These are phyloP conservation scores for Friedmanniomyces endolithicus DNA, from an alignment of 495 filamentous ascomycete genomes.

Conservation along the genomic window DNA sequence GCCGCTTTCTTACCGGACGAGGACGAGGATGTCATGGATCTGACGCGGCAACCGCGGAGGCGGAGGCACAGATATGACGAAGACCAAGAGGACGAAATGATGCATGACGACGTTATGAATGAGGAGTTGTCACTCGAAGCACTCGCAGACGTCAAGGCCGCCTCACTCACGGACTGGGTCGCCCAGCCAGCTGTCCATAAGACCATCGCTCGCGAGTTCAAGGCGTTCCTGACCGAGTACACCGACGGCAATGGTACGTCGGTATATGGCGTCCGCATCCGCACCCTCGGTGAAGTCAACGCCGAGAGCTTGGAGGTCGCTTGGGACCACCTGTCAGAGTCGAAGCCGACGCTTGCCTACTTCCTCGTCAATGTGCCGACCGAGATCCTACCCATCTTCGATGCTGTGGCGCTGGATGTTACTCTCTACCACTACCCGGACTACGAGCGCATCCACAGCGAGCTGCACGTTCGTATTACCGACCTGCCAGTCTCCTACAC, in stretches of 20 bases:
- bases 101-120: slow-evolving; percentile 85
- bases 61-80: slow-evolving; percentile 84
- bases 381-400: slow-evolving; percentile 89
- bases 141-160: slow-evolving; percentile 83
- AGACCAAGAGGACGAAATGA: slow-evolving; percentile 74
- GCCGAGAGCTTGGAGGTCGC: slow-evolving; percentile 93
- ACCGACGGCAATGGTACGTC: slow-evolving; percentile 76
- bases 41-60: slow-evolving; percentile 67
- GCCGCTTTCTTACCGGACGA: slow-evolving; percentile 78
- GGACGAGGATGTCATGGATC: slow-evolving; percentile 69
- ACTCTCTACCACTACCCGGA: slow-evolving; percentile 91
- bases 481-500: slow-evolving; percentile 92
- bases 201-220: slow-evolving; percentile 92
- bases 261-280: slow-evolving; percentile 86
- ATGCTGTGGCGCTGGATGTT: slow-evolving; percentile 91
- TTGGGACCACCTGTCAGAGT: slow-evolving; percentile 76
- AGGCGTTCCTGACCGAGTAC: slow-evolving; percentile 91
- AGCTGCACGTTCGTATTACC: slow-evolving; percentile 95
- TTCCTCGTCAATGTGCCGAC: slow-evolving; percentile 93
- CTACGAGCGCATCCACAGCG: slow-evolving; percentile 92
- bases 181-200: slow-evolving; percentile 79
- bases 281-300: slow-evolving; percentile 90
- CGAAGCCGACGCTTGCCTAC: slow-evolving; percentile 93
- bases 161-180: slow-evolving; percentile 85
- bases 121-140: slow-evolving; percentile 88